Percentiles rank a stretch among this genome's conserved stretches.
Evolutionary conservation across 1,284 basidiomycete genomes (phyloP).

Genomic region (Cryptococcus sp.): DNA sequence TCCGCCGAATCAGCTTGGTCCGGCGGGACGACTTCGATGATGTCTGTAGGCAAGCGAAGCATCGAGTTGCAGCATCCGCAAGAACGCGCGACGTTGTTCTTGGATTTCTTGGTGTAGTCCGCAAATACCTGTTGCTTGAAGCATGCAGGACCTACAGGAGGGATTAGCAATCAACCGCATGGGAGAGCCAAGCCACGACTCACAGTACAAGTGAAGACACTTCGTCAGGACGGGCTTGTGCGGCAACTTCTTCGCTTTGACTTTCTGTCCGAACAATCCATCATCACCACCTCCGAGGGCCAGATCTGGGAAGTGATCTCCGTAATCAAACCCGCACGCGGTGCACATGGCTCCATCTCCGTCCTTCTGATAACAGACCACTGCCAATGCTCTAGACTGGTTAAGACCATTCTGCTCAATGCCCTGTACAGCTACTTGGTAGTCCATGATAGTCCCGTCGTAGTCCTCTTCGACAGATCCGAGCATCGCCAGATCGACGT

Average conservation of each 20-base stretch:
- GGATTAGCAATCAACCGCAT: constrained; percentile 3
- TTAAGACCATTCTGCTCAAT: constrained; percentile 83
- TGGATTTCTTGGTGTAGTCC: constrained; percentile 70
- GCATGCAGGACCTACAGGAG: constrained; percentile 60
- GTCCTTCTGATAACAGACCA: constrained; percentile 80
- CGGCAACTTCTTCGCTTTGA: constrained; percentile 33
- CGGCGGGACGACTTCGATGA: constrained; percentile 70
- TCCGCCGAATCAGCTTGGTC: constrained; percentile 57
- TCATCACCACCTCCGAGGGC: constrained; percentile 55
- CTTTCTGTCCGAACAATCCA: constrained; percentile 26
- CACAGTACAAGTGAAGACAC: constrained; percentile 91
- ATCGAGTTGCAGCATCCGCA: constrained; percentile 75
- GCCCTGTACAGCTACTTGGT: constrained; percentile 72
- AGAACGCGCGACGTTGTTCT: constrained; percentile 59
- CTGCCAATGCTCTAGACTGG: constrained; percentile 68
- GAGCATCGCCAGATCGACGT: constrained; percentile 80
- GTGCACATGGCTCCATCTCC: constrained; percentile 78
- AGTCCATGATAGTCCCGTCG: constrained; percentile 66
- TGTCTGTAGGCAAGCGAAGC: constrained; percentile 64
- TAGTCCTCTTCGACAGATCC: constrained; percentile 51
- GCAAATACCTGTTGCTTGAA: constrained; percentile 74
- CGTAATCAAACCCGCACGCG: constrained; percentile 80
- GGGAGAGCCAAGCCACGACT: constrained; percentile 10
- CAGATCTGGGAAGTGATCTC: constrained; percentile 53
- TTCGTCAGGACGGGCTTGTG: constrained; percentile 68